Evolutionary conservation across 1,284 basidiomycete species (phyloP), one percentile per base, ranked within the genome.

Genomic region (Puccinia polysora): DNA sequence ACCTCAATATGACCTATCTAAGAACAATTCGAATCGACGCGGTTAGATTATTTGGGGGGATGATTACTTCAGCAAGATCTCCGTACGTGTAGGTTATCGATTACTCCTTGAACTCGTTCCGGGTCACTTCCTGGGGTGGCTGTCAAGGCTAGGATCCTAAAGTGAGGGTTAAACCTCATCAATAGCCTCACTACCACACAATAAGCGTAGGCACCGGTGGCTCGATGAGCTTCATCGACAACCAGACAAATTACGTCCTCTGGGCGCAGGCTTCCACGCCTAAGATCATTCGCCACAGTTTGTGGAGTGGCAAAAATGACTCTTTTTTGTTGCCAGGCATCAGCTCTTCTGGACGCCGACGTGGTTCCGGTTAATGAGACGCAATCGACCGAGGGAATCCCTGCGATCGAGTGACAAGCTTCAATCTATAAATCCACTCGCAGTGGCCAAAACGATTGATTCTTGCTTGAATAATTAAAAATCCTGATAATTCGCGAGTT

Each of bases 231-330:
- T 79, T 99, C 96, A 77, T 99, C 95, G 63, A 95, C 83, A 25
- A 95, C 91, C 18, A 94, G 80, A 58, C 93, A 85, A 34, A 93
- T 82, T 28, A 95, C 87, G 76, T 91, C 89, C 49, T 83, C 81
- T 0, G 88, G 84, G 78, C 97, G 90, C 76, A 91, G 89, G 20
- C 84, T 86, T 18, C 87, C 87, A 0, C 84, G 85, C 6, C 81
- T 82, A 30, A 98, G 82, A 79, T 98, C 96, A 76, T 96, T 97
- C 73, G 90, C 83, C 28, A 98, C 84, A 0, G 95, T 97, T 79
- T 98, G 96, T 0, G 96, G 95, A 0, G 96, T 99, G 86, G 96
- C 94, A 80, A 95, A 99, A 78, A 98, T 93, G 28, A 98, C 88
- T 5, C 94, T 85, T 79, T 95, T 92, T 75, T 88, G 83, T 74